Conservation (phyloP, 164 flowering plant genomes). For the Macadamia integrifolia region DNA sequence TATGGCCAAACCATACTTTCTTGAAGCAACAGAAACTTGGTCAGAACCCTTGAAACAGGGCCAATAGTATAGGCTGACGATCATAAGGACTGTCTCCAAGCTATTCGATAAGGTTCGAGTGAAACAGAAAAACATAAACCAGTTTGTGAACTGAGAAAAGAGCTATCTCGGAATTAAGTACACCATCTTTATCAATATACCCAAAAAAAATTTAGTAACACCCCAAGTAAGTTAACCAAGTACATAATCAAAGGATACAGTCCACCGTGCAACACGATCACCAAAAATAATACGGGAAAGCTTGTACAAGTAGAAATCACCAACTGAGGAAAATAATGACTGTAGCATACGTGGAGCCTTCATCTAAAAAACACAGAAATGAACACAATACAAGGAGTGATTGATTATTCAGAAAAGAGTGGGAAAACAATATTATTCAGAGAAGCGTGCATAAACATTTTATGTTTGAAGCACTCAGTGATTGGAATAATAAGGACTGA, state of each 20-base stretch:
- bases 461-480: neutral
- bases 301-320: constrained; percentile 80
- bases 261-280: constrained; percentile 59
- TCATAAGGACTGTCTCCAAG: constrained; percentile 80
- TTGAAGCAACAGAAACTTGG: constrained; percentile 30
- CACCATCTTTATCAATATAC: neutral
- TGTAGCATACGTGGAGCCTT: constrained; percentile 81
- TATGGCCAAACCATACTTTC: constrained; percentile 63
- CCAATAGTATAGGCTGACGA: constrained; percentile 75
- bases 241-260: constrained; percentile 66
- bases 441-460: neutral
- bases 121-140: constrained; percentile 89
- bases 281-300: constrained; percentile 56
- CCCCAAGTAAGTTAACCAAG: neutral
- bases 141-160: constrained; percentile 72
- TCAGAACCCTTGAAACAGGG: constrained; percentile 52
- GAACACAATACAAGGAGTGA: neutral
- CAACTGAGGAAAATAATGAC: constrained; percentile 75
- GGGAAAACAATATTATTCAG: no score
- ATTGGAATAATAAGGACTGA: neutral
- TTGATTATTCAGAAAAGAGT: neutral
- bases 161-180: constrained; percentile 59
- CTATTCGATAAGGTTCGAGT: constrained; percentile 87
- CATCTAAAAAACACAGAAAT: constrained; percentile 31
- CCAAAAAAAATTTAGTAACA: constrained; percentile 13